phyloP scores from a whole-genome alignment of 805 yeast genomes.

The Metschnikowia similis region DNA sequence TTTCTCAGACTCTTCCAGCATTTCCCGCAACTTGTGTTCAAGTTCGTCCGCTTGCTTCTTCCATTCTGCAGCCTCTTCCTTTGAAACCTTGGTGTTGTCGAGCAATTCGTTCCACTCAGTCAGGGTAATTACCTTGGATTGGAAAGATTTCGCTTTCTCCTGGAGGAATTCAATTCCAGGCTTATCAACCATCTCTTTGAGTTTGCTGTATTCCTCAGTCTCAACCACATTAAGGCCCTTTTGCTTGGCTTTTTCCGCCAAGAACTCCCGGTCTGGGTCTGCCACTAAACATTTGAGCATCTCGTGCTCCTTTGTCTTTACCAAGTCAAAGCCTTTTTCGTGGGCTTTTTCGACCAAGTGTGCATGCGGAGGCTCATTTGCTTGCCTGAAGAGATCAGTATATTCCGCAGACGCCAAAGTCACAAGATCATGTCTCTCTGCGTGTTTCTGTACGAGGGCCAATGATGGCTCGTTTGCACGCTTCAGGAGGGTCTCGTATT shows the following conservation, averaged over 20 bases:
- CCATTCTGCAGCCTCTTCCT: background rate
- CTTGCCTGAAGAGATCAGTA: conserved; percentile 26
- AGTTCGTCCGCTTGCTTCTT: background rate
- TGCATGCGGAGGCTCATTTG: conserved; percentile 28
- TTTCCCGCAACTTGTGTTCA: background rate
- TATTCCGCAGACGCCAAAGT: conserved; percentile 32
- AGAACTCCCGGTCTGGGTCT: conserved; percentile 6
- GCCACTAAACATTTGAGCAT: conserved; percentile 4
- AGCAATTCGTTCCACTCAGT: background rate
- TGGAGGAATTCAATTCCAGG: conserved; percentile 3
- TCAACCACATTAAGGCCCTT: conserved; percentile 2
- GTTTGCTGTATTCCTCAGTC: conserved; percentile 3
- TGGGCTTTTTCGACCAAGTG: conserved; percentile 15
- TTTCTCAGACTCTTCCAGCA: background rate
- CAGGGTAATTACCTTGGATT: background rate
- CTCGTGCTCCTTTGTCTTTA: conserved; percentile 7
- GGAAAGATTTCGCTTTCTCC: conserved; percentile 5
- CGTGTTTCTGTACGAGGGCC: conserved; percentile 30
- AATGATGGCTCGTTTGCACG: conserved; percentile 20
- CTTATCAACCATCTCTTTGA: conserved; percentile 4
- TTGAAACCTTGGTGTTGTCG: background rate
- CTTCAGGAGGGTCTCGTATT: conserved; percentile 12
- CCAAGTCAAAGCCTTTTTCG: conserved; percentile 5
- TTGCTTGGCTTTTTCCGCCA: conserved; percentile 6
- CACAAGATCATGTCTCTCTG: conserved; percentile 29